Evolutionary conservation across 78 protist species (phyloP), one percentile per base, ranked within the genome.

Genomic region (Andalucia godoyi): DNA sequence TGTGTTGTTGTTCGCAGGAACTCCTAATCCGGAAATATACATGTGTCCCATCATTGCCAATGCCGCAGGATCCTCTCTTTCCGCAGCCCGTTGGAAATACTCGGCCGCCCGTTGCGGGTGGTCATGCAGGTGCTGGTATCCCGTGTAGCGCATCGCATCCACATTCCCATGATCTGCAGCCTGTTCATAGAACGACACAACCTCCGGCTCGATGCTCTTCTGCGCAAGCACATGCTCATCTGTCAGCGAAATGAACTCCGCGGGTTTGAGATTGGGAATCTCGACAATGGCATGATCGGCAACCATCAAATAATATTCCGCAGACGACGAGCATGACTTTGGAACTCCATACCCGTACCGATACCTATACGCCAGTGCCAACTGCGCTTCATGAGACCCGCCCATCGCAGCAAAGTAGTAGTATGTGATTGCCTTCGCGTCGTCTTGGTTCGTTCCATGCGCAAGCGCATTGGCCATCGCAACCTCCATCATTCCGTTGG

Each of bases 301-400:
- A 0, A 78, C 84, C 17, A 66, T 57, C 38, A 40, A 51, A 64
- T 83, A 83, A 60, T 69, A 70, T 43, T 38, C 27, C 10, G 68
- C 66, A 1, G 90, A 69, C 37, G 60, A 42, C 54, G 29, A 42
- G 51, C 90, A 84, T 13, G 41, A 42, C 66, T 74, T 70, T 6
- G 67, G 58, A 23, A 78, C 79, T 15, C 81, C 84, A 42, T 69
- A 34, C 6, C 90, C 90, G 55, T 70, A 37, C 47, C 55, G 50
- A 66, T 84, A 68, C 25, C 84, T 72, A 50, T 84, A 75, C 4
- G 77, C 85, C 39, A 84, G 57, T 1, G 80, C 63, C 4, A 75
- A 25, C 38, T 68, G 57, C 9, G 83, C 79, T 3, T 70, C 68
- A 0, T 52, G 57, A 43, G 70, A 54, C 4, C 80, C 85, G 2